phyloP scores from a whole-genome alignment of 1,284 basidiomycete species.

The Naganishia albida region DNA sequence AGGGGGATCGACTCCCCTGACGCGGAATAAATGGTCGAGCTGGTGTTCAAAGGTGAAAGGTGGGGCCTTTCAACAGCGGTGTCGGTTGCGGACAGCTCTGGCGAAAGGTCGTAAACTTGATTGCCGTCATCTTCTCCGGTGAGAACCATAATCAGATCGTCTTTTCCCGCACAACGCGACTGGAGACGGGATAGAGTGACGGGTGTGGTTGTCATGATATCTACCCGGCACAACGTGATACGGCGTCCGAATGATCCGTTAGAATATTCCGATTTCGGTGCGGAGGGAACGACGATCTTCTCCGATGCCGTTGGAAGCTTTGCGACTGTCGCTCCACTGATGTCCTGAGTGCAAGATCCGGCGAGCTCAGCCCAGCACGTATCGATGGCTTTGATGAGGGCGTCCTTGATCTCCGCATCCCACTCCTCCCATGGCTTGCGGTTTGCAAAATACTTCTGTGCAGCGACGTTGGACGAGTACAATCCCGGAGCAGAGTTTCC shows the following conservation, averaged over 20 bases:
- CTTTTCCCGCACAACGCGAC: neutral
- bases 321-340: neutral
- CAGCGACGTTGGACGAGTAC: neutral
- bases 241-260: neutral
- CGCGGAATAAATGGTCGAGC: conserved; percentile 2
- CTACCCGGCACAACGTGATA: conserved; percentile 1
- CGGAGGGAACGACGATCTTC: neutral
- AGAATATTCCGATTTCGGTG: neutral
- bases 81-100: neutral
- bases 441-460: neutral
- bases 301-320: neutral
- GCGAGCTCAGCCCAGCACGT: neutral
- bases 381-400: neutral
- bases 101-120: neutral
- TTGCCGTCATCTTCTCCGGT: neutral
- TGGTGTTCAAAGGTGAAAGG: neutral
- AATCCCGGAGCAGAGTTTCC: neutral
- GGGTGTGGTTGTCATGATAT: conserved; percentile 4
- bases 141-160: conserved; percentile 12
- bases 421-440: conserved; percentile 1
- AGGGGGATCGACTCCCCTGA: neutral
- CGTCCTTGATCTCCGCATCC: neutral
- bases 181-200: neutral
- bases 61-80: neutral
- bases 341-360: neutral